These are phyloP conservation scores for Micractinium conductrix DNA, from an alignment of 139 green algal genomes.

Conservation along the genomic window DNA sequence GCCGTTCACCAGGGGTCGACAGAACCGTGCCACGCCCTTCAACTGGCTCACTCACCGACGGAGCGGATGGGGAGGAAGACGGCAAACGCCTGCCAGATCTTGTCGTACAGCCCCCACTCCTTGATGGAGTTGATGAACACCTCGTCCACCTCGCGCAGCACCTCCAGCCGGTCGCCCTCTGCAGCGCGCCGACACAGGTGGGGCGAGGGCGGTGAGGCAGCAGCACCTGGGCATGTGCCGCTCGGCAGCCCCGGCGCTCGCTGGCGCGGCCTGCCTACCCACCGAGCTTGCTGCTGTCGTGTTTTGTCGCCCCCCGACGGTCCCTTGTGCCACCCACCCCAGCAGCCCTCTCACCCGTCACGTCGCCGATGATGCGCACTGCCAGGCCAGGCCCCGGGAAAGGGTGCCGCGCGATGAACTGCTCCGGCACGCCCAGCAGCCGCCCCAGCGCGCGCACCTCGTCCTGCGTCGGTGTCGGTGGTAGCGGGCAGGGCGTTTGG, in stretches of 20 bases:
- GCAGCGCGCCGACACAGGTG: background rate
- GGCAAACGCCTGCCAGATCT: slow-evolving; percentile 99
- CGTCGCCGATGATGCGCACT: slow-evolving; percentile 96
- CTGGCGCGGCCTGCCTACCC: too few relatives aligned
- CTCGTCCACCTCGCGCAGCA: slow-evolving; percentile 89
- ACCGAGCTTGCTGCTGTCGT: too few relatives aligned
- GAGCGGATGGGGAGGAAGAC: slow-evolving; percentile 95
- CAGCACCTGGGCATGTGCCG: too few relatives aligned
- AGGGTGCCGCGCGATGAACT: slow-evolving; percentile 95
- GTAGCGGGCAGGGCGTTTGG: background rate
- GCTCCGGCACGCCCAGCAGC: slow-evolving; percentile 68
- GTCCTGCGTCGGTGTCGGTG: slow-evolving; percentile 62
- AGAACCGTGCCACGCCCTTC: too few relatives aligned
- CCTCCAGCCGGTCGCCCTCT: slow-evolving; percentile 38
- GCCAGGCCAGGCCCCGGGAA: slow-evolving; percentile 97
- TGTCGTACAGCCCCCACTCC: slow-evolving; percentile 96
- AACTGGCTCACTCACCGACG: slow-evolving; percentile 61
- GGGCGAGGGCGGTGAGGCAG: background rate
- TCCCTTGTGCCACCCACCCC: too few relatives aligned
- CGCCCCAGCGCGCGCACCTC: slow-evolving; percentile 71
- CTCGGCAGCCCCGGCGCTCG: too few relatives aligned
- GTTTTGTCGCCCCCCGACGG: too few relatives aligned
- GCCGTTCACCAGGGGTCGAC: too few relatives aligned
- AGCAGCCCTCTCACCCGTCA: slow-evolving; percentile 83
- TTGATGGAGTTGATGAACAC: slow-evolving; percentile 95